Evolutionary conservation across 768 basidiomycete genomes (phyloP).

Genomic region (Mycena leptocephala): DNA sequence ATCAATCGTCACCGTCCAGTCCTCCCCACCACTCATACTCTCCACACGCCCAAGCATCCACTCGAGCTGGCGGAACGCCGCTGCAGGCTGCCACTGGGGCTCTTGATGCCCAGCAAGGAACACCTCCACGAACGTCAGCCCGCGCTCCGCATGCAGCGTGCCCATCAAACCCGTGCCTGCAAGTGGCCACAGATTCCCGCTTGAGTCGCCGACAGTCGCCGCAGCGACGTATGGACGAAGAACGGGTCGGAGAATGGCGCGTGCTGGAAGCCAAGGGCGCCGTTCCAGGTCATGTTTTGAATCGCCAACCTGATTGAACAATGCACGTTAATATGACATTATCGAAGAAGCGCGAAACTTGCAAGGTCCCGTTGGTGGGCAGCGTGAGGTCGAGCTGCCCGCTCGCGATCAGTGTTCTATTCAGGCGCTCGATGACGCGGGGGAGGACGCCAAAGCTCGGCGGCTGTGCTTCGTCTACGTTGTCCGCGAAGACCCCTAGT

Average conservation of each 20-base stretch:
- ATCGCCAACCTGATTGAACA: neutral
- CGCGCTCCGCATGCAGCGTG: constrained; percentile 5
- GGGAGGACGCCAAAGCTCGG: neutral
- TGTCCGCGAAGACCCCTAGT: neutral
- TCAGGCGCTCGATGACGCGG: neutral
- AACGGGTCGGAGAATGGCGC: neutral
- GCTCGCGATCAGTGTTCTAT: neutral
- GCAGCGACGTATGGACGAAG: constrained; percentile 4
- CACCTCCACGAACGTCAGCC: constrained; percentile 4
- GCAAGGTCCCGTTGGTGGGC: constrained; percentile 2
- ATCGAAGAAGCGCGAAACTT: neutral
- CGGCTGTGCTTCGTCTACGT: neutral
- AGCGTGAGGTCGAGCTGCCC: neutral
- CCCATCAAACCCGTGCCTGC: neutral
- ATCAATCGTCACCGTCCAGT: constrained; percentile 6
- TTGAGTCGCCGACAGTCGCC: neutral
- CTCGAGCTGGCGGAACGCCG: constrained; percentile 8
- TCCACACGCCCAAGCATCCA: neutral
- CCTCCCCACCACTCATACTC: constrained; percentile 1
- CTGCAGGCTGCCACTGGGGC: constrained; percentile 1
- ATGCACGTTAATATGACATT: too few species aligned
- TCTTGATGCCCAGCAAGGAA: neutral
- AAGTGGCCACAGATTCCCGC: neutral
- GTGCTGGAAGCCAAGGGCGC: neutral
- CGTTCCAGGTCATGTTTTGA: constrained; percentile 18